Percentiles rank a stretch among this genome's conserved stretches.
These are phyloP conservation scores for Diaporthe ilicicola DNA, from an alignment of 2,329 filamentous ascomycete genomes.

Conservation along the genomic window DNA sequence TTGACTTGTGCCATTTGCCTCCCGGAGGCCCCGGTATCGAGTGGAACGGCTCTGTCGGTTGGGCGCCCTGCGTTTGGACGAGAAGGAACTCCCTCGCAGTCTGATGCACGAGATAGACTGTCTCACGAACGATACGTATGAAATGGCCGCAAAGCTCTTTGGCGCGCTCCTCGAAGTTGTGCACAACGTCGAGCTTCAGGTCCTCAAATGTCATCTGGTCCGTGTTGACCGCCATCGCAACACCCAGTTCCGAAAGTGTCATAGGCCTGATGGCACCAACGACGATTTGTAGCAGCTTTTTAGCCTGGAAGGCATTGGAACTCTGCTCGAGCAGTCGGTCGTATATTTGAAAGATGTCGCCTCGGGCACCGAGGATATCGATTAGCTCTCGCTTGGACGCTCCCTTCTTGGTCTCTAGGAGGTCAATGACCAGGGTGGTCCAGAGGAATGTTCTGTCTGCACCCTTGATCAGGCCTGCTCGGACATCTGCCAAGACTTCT, in stretches of 20 bases:
- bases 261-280: constrained; percentile 33
- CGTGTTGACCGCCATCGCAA: constrained; percentile 32
- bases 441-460: constrained; percentile 38
- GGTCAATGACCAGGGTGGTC: constrained; percentile 35
- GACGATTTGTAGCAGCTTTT: constrained; percentile 35
- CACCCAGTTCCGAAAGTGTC: constrained; percentile 34
- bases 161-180: constrained; percentile 34
- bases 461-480: constrained; percentile 27
- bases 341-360: constrained; percentile 34
- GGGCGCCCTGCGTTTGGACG: not conserved
- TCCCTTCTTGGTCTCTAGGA: constrained; percentile 32
- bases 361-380: constrained; percentile 29
- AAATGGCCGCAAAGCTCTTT: constrained; percentile 35
- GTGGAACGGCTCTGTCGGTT: not conserved
- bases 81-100: constrained; percentile 38
- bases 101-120: constrained; percentile 37
- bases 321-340: constrained; percentile 32
- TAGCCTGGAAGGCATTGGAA: constrained; percentile 20
- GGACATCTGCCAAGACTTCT: constrained; percentile 27
- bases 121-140: constrained; percentile 33
- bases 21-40: not conserved
- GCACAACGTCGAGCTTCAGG: constrained; percentile 33
- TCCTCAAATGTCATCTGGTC: constrained; percentile 26
- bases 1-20: constrained; percentile 7
- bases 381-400: constrained; percentile 33